Evolutionary conservation across 192 early-diverging fungal species (phyloP), one percentile per base, ranked within the genome.

Genomic region (Phlyctochytrium planicorne): DNA sequence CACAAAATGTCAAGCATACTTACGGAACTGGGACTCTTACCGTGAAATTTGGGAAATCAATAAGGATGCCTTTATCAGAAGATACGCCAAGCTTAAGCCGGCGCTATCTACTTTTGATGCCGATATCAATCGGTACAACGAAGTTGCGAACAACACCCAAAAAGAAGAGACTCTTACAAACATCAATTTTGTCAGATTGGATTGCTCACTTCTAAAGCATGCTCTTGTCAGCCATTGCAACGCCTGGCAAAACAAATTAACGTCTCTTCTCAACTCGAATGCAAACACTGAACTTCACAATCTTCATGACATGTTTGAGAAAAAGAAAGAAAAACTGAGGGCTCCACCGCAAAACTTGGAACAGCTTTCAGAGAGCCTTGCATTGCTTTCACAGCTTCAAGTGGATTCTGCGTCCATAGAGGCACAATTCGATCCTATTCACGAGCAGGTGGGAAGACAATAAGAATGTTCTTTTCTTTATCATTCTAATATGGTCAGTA

Each of bases 31-130:
- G 86, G 86, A 88, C 71, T 73, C 80, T 14, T 88, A 88, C 70
- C 73, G 85, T 25, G 86, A 88, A 62, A 88, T 88, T 52, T 88
- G 86, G 86, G 86, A 88, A 74, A 88, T 88, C 72, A 88, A 87
- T 75, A 88, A 88, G 53, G 86, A 88, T 63, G 86, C 86, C 14
- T 88, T 88, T 61, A 88, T 88, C 37, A 69, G 86, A 2, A 74
- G 86, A 10, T 88, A 88, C 57, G 86, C 86, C 12, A 88, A 88
- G 64, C 73, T 87, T 27, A 88, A 88, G 68, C 86, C 86, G 0
- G 81, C 86, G 12, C 68, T 88, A 16, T 83, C 83, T 2, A 88
- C 85, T 0, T 88, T 87, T 66, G 86, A 88, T 60, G 83, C 80
- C 3, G 86, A 88, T 67, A 88, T 88, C 68, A 88, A 87, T 40